Percentiles rank a stretch among this genome's conserved stretches.
Conservation (phyloP, 495 filamentous ascomycete species). For the Xylaria palmicola region DNA sequence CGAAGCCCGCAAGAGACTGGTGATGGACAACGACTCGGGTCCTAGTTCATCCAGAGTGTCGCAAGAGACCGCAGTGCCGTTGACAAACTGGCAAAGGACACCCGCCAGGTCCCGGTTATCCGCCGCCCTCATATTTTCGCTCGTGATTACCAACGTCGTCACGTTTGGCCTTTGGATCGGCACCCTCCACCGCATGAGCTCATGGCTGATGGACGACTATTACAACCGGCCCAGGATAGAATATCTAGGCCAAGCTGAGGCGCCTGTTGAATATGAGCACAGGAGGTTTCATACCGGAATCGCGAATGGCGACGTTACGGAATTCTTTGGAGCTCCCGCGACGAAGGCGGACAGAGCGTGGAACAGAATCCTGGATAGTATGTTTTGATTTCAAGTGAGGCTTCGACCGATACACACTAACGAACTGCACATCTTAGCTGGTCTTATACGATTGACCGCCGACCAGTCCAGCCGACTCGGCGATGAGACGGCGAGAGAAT, state of each 20-base stretch:
- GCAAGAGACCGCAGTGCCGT: background rate
- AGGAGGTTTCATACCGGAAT: background rate
- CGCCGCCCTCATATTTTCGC: background rate
- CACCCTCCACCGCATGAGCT: background rate
- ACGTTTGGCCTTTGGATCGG: background rate
- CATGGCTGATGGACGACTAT: slow-evolving; percentile 1
- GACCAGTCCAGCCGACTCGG: background rate
- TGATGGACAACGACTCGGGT: background rate
- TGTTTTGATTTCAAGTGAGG: too few species aligned
- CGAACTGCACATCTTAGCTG: background rate
- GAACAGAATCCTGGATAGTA: too few species aligned
- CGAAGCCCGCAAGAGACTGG: background rate
- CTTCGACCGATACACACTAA: too few species aligned
- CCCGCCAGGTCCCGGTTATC: background rate
- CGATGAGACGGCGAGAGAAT: background rate
- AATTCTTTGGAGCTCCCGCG: background rate
- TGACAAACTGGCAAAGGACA: too few species aligned
- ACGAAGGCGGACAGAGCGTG: too few species aligned
- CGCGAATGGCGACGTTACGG: background rate
- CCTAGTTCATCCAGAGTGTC: background rate
- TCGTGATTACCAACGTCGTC: background rate
- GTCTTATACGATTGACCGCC: background rate
- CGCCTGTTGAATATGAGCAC: background rate
- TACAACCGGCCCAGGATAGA: background rate
- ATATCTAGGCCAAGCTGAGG: background rate